Evolutionary conservation across 78 protist genomes (phyloP).

Genomic region (Polysphondylium violaceum): DNA sequence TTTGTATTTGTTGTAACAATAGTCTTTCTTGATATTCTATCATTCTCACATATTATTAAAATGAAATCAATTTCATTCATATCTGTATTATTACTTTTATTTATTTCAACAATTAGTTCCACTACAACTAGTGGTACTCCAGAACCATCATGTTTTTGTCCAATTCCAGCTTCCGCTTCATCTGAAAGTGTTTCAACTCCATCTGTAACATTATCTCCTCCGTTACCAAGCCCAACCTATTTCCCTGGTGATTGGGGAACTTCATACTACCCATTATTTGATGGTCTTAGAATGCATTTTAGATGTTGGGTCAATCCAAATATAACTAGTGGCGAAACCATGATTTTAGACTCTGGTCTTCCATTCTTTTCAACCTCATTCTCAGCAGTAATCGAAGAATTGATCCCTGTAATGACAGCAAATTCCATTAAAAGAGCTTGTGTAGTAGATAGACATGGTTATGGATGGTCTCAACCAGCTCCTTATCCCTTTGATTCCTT

Average conservation of each 20-base stretch:
- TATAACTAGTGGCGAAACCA: neutral
- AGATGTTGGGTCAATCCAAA: slow-evolving; percentile 25
- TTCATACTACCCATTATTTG: slow-evolving; percentile 15
- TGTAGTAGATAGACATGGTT: slow-evolving; percentile 29
- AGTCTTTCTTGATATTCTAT: too few relatives aligned
- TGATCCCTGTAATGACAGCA: neutral
- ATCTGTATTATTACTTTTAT: too few relatives aligned
- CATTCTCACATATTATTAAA: too few relatives aligned
- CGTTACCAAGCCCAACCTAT: too few relatives aligned
- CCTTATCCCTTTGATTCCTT: slow-evolving; percentile 13
- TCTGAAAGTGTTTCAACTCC: too few relatives aligned
- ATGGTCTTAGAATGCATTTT: slow-evolving; percentile 25
- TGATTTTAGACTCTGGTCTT: slow-evolving; percentile 26
- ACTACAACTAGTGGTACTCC: too few relatives aligned
- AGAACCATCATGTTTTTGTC: too few relatives aligned
- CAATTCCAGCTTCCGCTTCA: too few relatives aligned
- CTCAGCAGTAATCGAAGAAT: neutral
- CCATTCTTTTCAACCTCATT: slow-evolving; percentile 17
- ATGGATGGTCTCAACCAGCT: slow-evolving; percentile 39
- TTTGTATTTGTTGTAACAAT: too few relatives aligned
- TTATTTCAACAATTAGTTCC: too few relatives aligned
- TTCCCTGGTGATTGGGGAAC: slow-evolving; percentile 5
- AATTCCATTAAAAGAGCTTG: neutral
- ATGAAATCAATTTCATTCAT: too few relatives aligned
- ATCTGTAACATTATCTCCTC: too few relatives aligned